Evolutionary conservation across 1,284 basidiomycete species (phyloP).

Genomic region (Cryptococcus jaspeensis): DNA sequence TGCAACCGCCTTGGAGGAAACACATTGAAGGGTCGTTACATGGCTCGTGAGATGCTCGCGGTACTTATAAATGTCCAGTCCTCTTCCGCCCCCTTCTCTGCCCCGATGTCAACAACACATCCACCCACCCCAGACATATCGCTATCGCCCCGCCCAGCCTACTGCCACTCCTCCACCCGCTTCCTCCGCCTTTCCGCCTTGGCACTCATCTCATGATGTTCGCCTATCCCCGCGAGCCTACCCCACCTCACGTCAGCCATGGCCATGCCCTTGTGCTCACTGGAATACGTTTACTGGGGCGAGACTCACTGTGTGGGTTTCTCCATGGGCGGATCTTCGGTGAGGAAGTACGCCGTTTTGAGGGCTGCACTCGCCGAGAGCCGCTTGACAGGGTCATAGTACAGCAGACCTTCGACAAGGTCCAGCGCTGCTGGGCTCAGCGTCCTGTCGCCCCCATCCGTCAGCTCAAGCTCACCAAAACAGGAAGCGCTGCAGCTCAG

Average conservation of each 20-base stretch:
- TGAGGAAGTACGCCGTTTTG: conserved; percentile 73
- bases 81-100: no score
- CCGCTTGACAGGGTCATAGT: conserved; percentile 79
- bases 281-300: not conserved
- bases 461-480: no score
- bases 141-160: no score
- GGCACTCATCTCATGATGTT: conserved; percentile 51
- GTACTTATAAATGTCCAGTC: no score
- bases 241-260: not conserved
- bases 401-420: conserved; percentile 75
- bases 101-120: no score
- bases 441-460: conserved; percentile 58
- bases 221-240: conserved; percentile 39
- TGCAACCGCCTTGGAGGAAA: no score
- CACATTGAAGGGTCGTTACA: not conserved
- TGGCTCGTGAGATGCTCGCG: not conserved
- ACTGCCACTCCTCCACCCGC: conserved; percentile 10
- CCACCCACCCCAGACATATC: not conserved
- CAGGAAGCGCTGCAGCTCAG: no score
- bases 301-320: conserved; percentile 75
- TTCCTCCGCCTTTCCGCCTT: conserved; percentile 37
- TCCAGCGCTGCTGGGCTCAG: conserved; percentile 78
- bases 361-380: conserved; percentile 78
- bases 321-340: conserved; percentile 71
- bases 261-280: no score